Base-by-base conservation (phyloP, 768 basidiomycete species). In the Boletus rubroflammeus region DNA sequence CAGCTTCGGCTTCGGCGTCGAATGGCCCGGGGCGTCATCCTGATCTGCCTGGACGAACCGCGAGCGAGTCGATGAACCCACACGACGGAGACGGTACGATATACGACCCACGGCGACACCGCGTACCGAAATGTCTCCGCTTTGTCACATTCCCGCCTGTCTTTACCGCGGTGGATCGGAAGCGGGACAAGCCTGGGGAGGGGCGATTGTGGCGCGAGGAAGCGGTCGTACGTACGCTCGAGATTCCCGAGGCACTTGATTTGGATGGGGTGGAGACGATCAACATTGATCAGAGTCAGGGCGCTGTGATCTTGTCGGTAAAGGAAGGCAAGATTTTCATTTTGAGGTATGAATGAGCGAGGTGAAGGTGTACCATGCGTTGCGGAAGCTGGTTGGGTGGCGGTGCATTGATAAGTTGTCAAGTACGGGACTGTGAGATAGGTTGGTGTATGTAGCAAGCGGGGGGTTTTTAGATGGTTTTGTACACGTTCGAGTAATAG, bases 241-340 rank as follows among this genome's bases (percentile, higher is more conserved):
- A 81, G 55, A 78, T 83, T 5, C 87, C 87, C 1, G 75, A 77
- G 0, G 87, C 86, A 56, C 68, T 89, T 54, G 80, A 88, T 61
- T 67, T 88, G 56, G 79, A 83, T 45, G 69, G 66, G 36, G 84
- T 88, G 28, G 86, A 88, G 73, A 88, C 85, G 58, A 85, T 89
- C 61, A 87, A 87, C 66, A 85, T 89, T 48, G 87, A 89, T 65
- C 87, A 89, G 73, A 79, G 77, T 36, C 87, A 89, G 63, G 87
- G 86, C 1, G 83, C 85, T 9, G 78, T 88, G 38, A 86, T 88
- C 55, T 67, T 89, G 50, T 84, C 82, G 32, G 82, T 85, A 54
- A 81, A 75, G 72, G 76, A 78, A 13, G 86, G 87, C 40, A 83
- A 78, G 73, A 85, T 88, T 49, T 88, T 84, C 71, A 87, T 88